Evolutionary conservation across 2,329 filamentous ascomycete genomes (phyloP).

Genomic region (Penicillium vulpinum): DNA sequence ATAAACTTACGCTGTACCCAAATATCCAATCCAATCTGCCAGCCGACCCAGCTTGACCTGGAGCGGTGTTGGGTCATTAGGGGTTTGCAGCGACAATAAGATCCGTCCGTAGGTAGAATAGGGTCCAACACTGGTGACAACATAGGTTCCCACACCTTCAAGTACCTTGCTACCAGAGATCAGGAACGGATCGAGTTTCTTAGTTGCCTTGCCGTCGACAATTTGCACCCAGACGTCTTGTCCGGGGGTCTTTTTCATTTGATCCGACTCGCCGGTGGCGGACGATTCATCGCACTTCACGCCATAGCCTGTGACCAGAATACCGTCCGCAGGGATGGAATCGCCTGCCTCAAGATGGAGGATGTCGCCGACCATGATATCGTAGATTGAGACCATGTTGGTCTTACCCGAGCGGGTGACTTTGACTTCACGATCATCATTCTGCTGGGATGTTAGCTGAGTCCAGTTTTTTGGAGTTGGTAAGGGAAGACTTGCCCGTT

Average conservation of each 20-base stretch:
- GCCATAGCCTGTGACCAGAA: slow-evolving; percentile 66
- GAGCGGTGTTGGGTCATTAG: slow-evolving; percentile 72
- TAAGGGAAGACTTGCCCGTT: slow-evolving; percentile 34
- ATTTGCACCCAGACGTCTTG: slow-evolving; percentile 60
- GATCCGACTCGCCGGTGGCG: slow-evolving; percentile 71
- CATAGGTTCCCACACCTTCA: slow-evolving; percentile 72
- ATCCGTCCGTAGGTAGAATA: slow-evolving; percentile 76
- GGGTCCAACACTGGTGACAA: slow-evolving; percentile 71
- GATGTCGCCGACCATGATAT: slow-evolving; percentile 69
- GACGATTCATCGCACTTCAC: slow-evolving; percentile 73
- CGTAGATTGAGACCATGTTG: slow-evolving; percentile 63
- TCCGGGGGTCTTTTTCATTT: slow-evolving; percentile 65
- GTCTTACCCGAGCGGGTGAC: slow-evolving; percentile 67
- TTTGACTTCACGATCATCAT: slow-evolving; percentile 65
- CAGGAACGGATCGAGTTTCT: slow-evolving; percentile 68
- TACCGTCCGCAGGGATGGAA: slow-evolving; percentile 68
- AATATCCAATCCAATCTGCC: slow-evolving; percentile 74
- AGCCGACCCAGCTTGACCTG: slow-evolving; percentile 74
- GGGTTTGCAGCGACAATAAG: slow-evolving; percentile 70
- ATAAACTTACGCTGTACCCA: slow-evolving; percentile 61
- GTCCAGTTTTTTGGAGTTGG: not conserved
- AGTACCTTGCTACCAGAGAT: slow-evolving; percentile 80
- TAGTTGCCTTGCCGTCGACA: slow-evolving; percentile 52
- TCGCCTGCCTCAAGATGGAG: slow-evolving; percentile 69
- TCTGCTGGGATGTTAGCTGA: slow-evolving; percentile 45